Evolutionary conservation across 2,329 filamentous ascomycete species (phyloP).

Genomic region (Talaromyces rugulosus): DNA sequence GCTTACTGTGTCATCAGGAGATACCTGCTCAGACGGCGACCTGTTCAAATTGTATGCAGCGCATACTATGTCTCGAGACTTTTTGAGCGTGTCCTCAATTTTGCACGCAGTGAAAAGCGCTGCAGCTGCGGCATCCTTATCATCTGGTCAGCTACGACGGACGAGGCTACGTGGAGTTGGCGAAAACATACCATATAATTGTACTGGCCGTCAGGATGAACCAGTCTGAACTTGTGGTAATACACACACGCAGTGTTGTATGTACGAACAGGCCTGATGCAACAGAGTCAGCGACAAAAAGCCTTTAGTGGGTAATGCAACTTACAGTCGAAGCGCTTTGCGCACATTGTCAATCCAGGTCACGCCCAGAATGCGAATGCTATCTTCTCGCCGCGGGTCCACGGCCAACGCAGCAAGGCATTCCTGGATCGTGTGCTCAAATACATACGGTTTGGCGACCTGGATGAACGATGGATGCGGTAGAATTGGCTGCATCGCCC

Average conservation of each 20-base stretch:
- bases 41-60: conserved; percentile 82
- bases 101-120: conserved; percentile 92
- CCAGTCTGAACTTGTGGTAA: conserved; percentile 88
- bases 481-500: conserved; percentile 7
- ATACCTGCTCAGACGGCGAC: conserved; percentile 61
- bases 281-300: background rate
- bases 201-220: conserved; percentile 81
- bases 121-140: conserved; percentile 76
- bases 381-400: conserved; percentile 75
- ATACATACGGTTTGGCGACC: conserved; percentile 70
- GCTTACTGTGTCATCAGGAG: conserved; percentile 75
- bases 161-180: background rate
- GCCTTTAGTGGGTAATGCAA: conserved; percentile 12
- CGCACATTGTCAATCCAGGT: conserved; percentile 84
- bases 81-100: conserved; percentile 96
- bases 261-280: conserved; percentile 72
- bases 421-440: conserved; percentile 73
- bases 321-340: conserved; percentile 72
- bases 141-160: conserved; percentile 2
- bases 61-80: conserved; percentile 87
- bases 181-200: conserved; percentile 54
- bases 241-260: conserved; percentile 89
- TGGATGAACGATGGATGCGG: conserved; percentile 62
- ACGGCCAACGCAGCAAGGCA: conserved; percentile 66
- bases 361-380: conserved; percentile 76